A percentile compares a stretch with the other conserved stretches of the same genome.
Conservation (phyloP, 1,139 yeast species). For the Hyphopichia wangnamkhiaoensis region DNA sequence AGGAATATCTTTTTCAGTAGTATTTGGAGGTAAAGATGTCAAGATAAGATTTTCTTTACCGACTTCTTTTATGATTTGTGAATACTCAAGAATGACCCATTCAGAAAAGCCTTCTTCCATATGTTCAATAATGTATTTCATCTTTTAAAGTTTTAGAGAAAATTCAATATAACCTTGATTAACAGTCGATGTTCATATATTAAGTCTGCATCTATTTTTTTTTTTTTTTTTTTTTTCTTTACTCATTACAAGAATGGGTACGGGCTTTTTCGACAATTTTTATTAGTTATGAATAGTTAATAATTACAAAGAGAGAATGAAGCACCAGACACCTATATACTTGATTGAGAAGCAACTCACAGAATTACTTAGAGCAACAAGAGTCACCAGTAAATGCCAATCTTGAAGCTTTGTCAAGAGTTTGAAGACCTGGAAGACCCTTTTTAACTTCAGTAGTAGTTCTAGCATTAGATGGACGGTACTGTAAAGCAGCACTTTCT, state of each 20-base stretch:
- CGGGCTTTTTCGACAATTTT: neutral
- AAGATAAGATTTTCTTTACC: slow-evolving; percentile 75
- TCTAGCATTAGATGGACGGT: slow-evolving; percentile 67
- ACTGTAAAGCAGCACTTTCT: slow-evolving; percentile 75
- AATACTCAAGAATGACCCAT: slow-evolving; percentile 90
- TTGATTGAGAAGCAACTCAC: no score
- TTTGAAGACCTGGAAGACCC: slow-evolving; percentile 33
- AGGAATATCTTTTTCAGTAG: slow-evolving; percentile 69
- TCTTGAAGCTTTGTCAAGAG: slow-evolving; percentile 42
- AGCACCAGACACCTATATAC: no score
- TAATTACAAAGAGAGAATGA: neutral
- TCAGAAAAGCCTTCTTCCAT: slow-evolving; percentile 97
- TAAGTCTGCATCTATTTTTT: neutral
- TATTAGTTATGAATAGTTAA: no score
- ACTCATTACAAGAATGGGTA: neutral
- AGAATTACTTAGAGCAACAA: slow-evolving; percentile 16
- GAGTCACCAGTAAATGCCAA: slow-evolving; percentile 32
- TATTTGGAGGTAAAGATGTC: slow-evolving; percentile 70
- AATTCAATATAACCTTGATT: no score
- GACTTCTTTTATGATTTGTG: slow-evolving; percentile 78
- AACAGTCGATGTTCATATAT: no score
- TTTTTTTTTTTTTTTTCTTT: neutral
- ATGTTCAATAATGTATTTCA: slow-evolving; percentile 94
- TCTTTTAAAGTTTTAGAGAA: no score
- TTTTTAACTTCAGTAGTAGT: slow-evolving; percentile 60